Base-by-base conservation (phyloP, 495 filamentous ascomycete species). In the Penicillium pulvis region DNA sequence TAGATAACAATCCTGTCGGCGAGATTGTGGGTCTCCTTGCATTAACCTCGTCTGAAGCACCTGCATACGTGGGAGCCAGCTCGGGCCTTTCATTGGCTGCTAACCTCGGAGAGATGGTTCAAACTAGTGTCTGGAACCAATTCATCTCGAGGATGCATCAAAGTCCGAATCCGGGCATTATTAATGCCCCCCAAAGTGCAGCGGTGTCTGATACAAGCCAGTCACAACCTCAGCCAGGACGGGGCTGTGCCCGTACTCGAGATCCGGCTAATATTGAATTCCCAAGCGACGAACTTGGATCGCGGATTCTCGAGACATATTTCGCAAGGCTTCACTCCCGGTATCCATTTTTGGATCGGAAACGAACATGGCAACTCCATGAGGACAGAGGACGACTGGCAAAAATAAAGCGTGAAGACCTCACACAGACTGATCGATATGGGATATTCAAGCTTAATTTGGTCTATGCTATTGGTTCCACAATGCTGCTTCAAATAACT, bases 41-140 rank as follows among this genome's bases (percentile, higher is more conserved):
- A 10, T 66, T 83, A 26, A 80, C 74, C 58, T 71, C 72, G 5
- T 71, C 72, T 7, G 79, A 81, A 56, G 76, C 79, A 7, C 77
- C 77, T 16, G 78, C 78, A 33, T 83, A 83, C 59, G 75, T 83
- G n/a, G 79, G 79, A 42, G 76, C 79, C 23, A 81, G 79, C 56
- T 82, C 79, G 6, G 80, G 80, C 12, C 70, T 83, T 26, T 74
- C 78, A 14, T 58, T 83, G 39, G 79, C 79, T 19, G 70, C 75
- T 5, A 76, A 80, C 53, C 57, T 83, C 19, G 79, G 80, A 14
- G 79, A 83, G 53, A 82, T 83, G 79, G 80, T 81, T 20, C 79
- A 81, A 54, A 74, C 76, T 1, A 82, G 79, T 20, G 77, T 82
- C 9, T 82, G 78, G 78, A 80, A 80, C 53, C 79, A 82, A 56